Base-by-base conservation (phyloP, 306 rosid species). In the Quillaja saponaria region DNA sequence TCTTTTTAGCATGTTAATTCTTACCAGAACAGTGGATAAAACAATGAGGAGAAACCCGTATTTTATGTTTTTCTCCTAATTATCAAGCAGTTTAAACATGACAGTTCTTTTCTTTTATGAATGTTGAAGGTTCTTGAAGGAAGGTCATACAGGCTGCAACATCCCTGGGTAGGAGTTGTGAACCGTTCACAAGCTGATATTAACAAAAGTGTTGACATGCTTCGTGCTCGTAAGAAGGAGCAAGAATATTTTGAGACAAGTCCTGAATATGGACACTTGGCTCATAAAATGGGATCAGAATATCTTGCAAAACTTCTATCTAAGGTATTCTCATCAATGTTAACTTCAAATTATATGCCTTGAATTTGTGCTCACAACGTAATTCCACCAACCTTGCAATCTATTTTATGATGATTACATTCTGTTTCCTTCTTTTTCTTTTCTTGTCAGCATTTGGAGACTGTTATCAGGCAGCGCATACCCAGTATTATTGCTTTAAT, bases 81-180 rank as follows among this genome's bases (percentile, higher is more conserved):
- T 13, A 58, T 44, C 35, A 55, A 58, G 35, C 34, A 16, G 17
- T 64, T 40, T 49, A 67, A 66, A 61, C 13, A 49, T 67, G 73
- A 56, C 54, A 33, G 14, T 46, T 72, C 45, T 21, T 68, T 33
- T 68, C 39, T 42, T 55, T 17, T 49, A 47, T 73, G 67, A 67
- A 68, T 67, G 65, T 78, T 80, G 8, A 58, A 90, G 97, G 95
- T 90, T 72, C 74, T 90, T 34, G 97, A 90, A 80, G 97, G 97
- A 76, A 82, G 88, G 75, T 66, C 90, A 25, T 90, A 90, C 66
- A 76, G 90, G 68, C 71, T 90, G 79, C 90, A 82, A 62, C 95
- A 90, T 75, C 97, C 97, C 14, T 87, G 95, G 97, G 95, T 90
- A 46, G 97, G 97, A 68, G 77, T 90, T 73, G 97, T 87, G 54